A percentile compares a stretch with the other conserved stretches of the same genome.
Evolutionary conservation across 257 asterid species (phyloP).

Genomic region (Nicotiana obtusifolia): DNA sequence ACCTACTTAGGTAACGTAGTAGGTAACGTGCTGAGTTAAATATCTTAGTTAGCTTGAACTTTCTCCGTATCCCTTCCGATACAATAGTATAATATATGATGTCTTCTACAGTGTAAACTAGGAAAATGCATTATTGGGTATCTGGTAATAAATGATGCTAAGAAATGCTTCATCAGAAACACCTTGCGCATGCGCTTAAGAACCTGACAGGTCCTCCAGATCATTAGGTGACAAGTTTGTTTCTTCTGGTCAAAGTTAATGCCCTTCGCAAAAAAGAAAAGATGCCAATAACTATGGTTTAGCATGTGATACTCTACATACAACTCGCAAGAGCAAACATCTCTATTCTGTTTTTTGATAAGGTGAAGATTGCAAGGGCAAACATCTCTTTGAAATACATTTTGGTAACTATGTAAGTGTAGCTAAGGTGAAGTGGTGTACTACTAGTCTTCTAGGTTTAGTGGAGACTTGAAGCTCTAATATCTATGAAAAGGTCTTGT

Average conservation of each 20-base stretch:
- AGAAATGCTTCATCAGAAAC: constrained; percentile 20
- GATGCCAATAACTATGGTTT: background rate
- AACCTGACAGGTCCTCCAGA: constrained; percentile 16
- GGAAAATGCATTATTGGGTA: too few species aligned
- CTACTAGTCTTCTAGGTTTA: background rate
- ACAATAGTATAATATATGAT: background rate
- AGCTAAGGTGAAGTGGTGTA: background rate
- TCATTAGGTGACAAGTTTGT: constrained; percentile 9
- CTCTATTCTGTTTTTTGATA: background rate
- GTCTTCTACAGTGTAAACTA: too few species aligned
- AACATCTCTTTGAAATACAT: background rate
- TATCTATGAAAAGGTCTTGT: background rate
- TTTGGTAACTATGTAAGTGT: background rate
- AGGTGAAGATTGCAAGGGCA: background rate
- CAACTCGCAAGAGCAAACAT: background rate
- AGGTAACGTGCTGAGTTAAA: background rate
- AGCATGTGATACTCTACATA: background rate
- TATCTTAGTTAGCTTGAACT: background rate
- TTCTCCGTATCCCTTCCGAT: background rate
- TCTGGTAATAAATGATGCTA: too few species aligned
- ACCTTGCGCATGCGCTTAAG: background rate
- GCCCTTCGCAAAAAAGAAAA: background rate
- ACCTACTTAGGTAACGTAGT: background rate
- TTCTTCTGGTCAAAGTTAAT: background rate
- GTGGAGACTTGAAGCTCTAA: background rate